These are phyloP conservation scores for Symbiotaphrina buchneri DNA, from an alignment of 495 filamentous ascomycete genomes.

Conservation along the genomic window DNA sequence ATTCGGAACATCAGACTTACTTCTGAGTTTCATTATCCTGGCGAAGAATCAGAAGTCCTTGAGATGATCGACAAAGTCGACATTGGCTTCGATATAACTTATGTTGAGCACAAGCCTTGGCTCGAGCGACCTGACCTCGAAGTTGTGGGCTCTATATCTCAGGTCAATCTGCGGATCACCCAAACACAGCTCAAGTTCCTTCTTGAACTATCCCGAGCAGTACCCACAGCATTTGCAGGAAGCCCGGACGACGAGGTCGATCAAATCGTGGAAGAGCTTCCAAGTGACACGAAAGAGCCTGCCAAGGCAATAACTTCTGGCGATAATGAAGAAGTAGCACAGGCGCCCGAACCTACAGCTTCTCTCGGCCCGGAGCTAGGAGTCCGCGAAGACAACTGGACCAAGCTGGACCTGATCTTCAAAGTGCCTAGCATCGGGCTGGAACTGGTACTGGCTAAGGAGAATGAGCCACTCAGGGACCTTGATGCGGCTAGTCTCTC, in stretches of 20 bases:
- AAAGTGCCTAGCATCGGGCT: constrained; percentile 69
- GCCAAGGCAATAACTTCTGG: constrained; percentile 16
- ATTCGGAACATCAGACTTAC: constrained; percentile 82
- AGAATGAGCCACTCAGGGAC: constrained; percentile 51
- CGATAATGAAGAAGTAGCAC: constrained; percentile 14
- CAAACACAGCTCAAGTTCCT: constrained; percentile 80
- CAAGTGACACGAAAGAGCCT: constrained; percentile 27
- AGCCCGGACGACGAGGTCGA: constrained; percentile 49
- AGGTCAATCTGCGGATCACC: constrained; percentile 74
- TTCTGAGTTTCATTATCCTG: constrained; percentile 66
- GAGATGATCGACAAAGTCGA: constrained; percentile 95
- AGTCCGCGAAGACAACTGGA: constrained; percentile 50
- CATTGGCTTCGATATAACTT: constrained; percentile 73
- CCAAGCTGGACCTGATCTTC: constrained; percentile 82
- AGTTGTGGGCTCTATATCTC: constrained; percentile 73
- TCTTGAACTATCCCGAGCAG: constrained; percentile 59
- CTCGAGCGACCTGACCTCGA: constrained; percentile 75
- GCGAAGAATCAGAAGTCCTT: constrained; percentile 54
- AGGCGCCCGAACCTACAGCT: constrained; percentile 17
- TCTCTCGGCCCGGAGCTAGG: constrained; percentile 43
- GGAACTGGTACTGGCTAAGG: constrained; percentile 60
- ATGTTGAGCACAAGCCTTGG: constrained; percentile 61
- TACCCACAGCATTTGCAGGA: constrained; percentile 66
- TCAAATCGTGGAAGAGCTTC: constrained; percentile 39
- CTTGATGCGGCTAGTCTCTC: constrained; percentile 69